Conservation (phyloP, 352 stramenopile genomes). For the Phytopythium aichiense region DNA sequence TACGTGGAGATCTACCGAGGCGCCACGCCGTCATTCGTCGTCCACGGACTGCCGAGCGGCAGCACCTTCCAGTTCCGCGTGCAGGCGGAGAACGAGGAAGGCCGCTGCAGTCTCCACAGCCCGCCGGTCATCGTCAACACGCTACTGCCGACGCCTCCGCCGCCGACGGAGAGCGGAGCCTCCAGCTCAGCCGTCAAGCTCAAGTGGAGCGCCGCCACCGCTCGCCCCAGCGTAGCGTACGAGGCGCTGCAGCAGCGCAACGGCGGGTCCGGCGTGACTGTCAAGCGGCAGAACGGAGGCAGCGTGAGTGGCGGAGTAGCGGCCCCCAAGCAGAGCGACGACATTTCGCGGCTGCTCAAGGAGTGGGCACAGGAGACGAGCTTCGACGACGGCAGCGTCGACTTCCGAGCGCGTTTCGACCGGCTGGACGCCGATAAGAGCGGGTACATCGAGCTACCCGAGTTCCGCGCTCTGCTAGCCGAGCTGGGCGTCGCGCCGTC, state of each 20-base stretch:
- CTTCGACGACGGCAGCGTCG: slow-evolving; percentile 63
- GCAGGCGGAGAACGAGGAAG: slow-evolving; percentile 78
- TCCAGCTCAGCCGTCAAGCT: slow-evolving; percentile 35
- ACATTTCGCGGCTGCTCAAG: slow-evolving; percentile 75
- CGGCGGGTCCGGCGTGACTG: slow-evolving; percentile 19
- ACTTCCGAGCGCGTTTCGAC: slow-evolving; percentile 72
- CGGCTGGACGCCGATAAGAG: slow-evolving; percentile 72
- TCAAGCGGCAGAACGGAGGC: slow-evolving; percentile 6
- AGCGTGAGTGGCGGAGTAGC: background rate
- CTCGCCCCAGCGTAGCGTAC: slow-evolving; percentile 41
- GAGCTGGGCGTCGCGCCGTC: slow-evolving; percentile 82
- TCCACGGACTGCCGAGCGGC: slow-evolving; percentile 76
- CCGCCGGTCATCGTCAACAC: slow-evolving; percentile 81
- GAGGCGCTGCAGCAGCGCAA: slow-evolving; percentile 31
- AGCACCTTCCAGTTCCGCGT: slow-evolving; percentile 90
- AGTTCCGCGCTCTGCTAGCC: slow-evolving; percentile 82
- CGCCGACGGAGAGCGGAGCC: slow-evolving; percentile 23
- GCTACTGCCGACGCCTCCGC: slow-evolving; percentile 60
- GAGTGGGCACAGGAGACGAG: slow-evolving; percentile 81
- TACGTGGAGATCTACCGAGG: slow-evolving; percentile 88
- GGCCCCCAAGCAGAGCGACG: slow-evolving; percentile 34
- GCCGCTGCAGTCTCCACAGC: slow-evolving; percentile 63
- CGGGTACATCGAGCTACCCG: slow-evolving; percentile 73
- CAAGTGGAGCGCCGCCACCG: slow-evolving; percentile 40
- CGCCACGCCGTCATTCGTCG: slow-evolving; percentile 54